These are phyloP conservation scores for Papilionanthe hybrid DNA, from an alignment of 116 monocot species.

Conservation along the genomic window DNA sequence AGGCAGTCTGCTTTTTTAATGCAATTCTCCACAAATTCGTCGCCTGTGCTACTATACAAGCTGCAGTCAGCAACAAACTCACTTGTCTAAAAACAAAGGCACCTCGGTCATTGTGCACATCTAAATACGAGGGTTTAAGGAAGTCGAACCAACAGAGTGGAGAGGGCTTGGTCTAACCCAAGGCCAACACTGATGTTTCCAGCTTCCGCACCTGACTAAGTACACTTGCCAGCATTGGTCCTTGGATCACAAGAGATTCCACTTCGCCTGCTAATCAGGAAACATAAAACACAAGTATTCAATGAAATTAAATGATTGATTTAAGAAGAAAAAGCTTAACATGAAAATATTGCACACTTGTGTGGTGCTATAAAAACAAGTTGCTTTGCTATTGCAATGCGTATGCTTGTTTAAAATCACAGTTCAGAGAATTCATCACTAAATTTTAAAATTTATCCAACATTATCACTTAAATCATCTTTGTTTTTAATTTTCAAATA, in stretches of 20 bases:
- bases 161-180: constrained; percentile 62
- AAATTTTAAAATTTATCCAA: too few species aligned
- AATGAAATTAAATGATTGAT: too few species aligned
- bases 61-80: constrained; percentile 16
- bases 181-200: constrained; percentile 64
- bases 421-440: too few species aligned
- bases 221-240: constrained; percentile 61
- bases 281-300: too few species aligned
- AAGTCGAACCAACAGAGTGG: constrained; percentile 45
- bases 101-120: not conserved
- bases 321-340: too few species aligned
- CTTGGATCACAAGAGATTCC: constrained; percentile 49
- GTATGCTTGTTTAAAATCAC: too few species aligned
- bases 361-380: too few species aligned
- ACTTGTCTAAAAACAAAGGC: not conserved
- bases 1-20: constrained; percentile 73
- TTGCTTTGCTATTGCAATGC: too few species aligned
- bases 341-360: too few species aligned
- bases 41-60: constrained; percentile 42
- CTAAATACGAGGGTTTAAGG: not conserved
- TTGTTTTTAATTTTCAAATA: too few species aligned
- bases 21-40: constrained; percentile 80
- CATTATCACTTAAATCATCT: too few species aligned
- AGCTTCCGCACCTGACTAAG: constrained; percentile 89
- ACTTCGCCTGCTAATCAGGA: too few species aligned